Evolutionary conservation across 2,329 filamentous ascomycete genomes (phyloP), one percentile per base, ranked within the genome.

Genomic region (Fusarium algeriense): DNA sequence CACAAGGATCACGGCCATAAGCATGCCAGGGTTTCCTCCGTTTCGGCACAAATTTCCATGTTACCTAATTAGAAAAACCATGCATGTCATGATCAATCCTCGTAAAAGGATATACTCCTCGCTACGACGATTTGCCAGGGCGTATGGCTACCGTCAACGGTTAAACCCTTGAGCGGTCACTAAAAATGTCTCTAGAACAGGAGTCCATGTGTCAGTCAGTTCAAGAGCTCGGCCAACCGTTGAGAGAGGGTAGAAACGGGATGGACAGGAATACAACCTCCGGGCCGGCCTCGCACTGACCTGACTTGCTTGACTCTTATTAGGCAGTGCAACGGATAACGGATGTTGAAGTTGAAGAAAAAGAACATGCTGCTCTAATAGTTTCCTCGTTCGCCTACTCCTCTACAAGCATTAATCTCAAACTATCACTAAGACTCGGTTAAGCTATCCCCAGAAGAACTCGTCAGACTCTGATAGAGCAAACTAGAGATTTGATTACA

Each of bases 1-100:
- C 65, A 63, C 64, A 49, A 68, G 64, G 64, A 50, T 64, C 59
- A 67, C 38, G 45, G 49, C 43, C 48, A 67, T 52, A 63, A 56
- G 43, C 64, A 62, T 67, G 57, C 49, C 30, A 26, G 64, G 63
- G 64, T 41, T 50, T 67, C 32, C 35, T 45, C 43, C 35, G 28
- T 20, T 50, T 63, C 44, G 30, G 43, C 64, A 38, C 65, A 63
- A 57, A 52, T 68, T 60, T 52, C 40, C 20, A 68, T 52, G 56
- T 67, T 67, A 61, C 64, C 59, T 49, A 46, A 63, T 41, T 62
- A 37, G 35, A 41, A 40, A 56, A 26, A 17, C 7, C 38, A 40
- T 67, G 38, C 64, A 55, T 41, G 30, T 35, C 37, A 49, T 20
- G 26, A 23, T 40, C 20, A 46, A 9, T 38, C 28, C 35, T 58